These are phyloP conservation scores for Colletotrichum endophyticum DNA, from an alignment of 2,329 filamentous ascomycete species.

Conservation along the genomic window DNA sequence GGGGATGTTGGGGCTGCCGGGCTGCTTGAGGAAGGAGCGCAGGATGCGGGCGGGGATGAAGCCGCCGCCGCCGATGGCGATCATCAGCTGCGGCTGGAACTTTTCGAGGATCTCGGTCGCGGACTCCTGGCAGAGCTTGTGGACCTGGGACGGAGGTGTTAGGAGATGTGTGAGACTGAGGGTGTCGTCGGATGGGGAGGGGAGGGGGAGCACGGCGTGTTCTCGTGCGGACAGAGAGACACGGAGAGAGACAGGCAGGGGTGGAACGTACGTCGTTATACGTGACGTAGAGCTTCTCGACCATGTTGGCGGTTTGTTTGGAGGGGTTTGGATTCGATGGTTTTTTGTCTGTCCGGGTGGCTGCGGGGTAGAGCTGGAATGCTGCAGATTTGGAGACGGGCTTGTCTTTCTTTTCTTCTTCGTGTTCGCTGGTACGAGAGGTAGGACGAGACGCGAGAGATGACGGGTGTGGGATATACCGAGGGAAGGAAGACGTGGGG, in stretches of 20 bases:
- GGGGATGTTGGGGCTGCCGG: conserved; percentile 89
- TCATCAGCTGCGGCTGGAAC: conserved; percentile 94
- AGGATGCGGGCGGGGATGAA: conserved; percentile 97
- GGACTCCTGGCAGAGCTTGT: conserved; percentile 93
- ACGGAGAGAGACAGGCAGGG: background rate
- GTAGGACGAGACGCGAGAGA: background rate
- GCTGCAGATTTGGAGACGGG: conserved; percentile 17
- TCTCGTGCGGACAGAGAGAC: background rate
- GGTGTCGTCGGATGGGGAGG: background rate
- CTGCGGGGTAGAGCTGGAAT: conserved; percentile 15
- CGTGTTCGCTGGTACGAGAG: background rate
- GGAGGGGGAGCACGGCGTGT: background rate
- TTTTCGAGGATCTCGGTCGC: conserved; percentile 81
- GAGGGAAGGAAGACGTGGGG: background rate
- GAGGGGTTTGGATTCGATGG: background rate
- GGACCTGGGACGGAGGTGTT: conserved; percentile 65
- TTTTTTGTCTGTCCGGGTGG: background rate
- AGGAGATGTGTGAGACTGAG: background rate
- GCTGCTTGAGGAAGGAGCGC: conserved; percentile 93
- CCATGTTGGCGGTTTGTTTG: conserved; percentile 60
- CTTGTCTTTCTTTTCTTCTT: background rate
- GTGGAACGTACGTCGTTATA: conserved; percentile 79
- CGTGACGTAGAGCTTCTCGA: conserved; percentile 86
- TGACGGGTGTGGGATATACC: background rate
- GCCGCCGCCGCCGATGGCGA: conserved; percentile 96